Evolutionary conservation across 2,329 filamentous ascomycete species (phyloP).

Genomic region (Emergomyces pasteurianus): DNA sequence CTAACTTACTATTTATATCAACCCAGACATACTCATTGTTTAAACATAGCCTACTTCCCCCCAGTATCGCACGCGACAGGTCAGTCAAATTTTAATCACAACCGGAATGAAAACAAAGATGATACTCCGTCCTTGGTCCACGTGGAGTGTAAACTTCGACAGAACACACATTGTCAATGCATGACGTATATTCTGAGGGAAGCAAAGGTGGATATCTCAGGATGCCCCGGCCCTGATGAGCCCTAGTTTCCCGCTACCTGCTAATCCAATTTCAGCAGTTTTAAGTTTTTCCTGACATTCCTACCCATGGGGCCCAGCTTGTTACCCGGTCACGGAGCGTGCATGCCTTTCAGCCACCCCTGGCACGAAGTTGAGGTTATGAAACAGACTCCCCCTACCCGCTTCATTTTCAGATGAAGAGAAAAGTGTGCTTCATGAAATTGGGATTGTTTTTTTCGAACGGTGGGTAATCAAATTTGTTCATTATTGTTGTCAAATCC

Average conservation of each 20-base stretch:
- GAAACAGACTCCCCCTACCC: neutral
- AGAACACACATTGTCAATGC: neutral
- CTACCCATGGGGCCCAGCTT: neutral
- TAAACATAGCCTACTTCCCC: neutral
- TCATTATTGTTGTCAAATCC: neutral
- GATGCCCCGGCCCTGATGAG: no score
- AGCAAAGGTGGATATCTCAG: no score
- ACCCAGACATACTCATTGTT: neutral
- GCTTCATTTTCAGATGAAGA: neutral
- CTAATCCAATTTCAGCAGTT: neutral
- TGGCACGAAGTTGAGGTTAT: neutral
- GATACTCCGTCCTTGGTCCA: neutral
- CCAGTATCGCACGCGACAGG: neutral
- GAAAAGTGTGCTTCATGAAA: neutral
- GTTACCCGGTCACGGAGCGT: neutral
- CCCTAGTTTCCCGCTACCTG: neutral
- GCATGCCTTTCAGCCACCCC: neutral
- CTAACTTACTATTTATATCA: no score
- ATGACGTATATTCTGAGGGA: neutral
- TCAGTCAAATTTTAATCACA: neutral
- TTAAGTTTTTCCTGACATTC: neutral
- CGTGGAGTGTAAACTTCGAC: neutral
- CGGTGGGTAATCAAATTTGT: no score
- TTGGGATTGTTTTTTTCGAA: neutral
- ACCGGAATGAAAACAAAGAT: neutral